Percentiles rank a stretch among this genome's conserved stretches.
Evolutionary conservation across 2,329 filamentous ascomycete species (phyloP).

Genomic region (Tolypocladium paradoxum): DNA sequence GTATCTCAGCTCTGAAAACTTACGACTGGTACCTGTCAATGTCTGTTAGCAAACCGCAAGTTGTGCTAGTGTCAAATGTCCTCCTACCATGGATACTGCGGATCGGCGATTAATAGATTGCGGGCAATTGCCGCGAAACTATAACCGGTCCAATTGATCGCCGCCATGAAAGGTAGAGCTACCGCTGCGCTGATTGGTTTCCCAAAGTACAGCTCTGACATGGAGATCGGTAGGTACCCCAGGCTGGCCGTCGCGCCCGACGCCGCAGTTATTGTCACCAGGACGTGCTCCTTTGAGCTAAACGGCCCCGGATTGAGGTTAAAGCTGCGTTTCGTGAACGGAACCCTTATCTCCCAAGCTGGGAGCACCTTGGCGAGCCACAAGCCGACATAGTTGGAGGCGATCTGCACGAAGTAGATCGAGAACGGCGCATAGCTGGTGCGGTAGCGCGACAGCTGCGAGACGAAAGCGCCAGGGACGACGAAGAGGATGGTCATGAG

Average conservation of each 20-base stretch:
- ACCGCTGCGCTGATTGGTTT: conserved; percentile 39
- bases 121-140: conserved; percentile 47
- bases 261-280: conserved; percentile 43
- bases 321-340: conserved; percentile 36
- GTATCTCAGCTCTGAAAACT: background rate
- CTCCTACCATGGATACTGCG: conserved; percentile 22
- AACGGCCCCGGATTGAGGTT: conserved; percentile 46
- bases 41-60: background rate
- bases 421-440: conserved; percentile 49
- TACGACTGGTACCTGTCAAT: conserved; percentile 28
- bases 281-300: conserved; percentile 46
- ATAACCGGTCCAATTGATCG: conserved; percentile 46
- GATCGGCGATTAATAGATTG: conserved; percentile 47
- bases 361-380: conserved; percentile 42
- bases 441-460: conserved; percentile 43
- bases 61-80: background rate
- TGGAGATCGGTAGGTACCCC: conserved; percentile 37
- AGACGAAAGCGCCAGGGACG: conserved; percentile 45
- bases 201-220: conserved; percentile 47
- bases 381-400: conserved; percentile 41
- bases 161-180: conserved; percentile 49
- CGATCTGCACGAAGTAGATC: conserved; percentile 51
- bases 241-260: conserved; percentile 42
- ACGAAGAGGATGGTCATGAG: conserved; percentile 43
- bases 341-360: conserved; percentile 32